phyloP scores from a whole-genome alignment of 2,329 filamentous ascomycete genomes.

The Fusarium kyushuense region DNA sequence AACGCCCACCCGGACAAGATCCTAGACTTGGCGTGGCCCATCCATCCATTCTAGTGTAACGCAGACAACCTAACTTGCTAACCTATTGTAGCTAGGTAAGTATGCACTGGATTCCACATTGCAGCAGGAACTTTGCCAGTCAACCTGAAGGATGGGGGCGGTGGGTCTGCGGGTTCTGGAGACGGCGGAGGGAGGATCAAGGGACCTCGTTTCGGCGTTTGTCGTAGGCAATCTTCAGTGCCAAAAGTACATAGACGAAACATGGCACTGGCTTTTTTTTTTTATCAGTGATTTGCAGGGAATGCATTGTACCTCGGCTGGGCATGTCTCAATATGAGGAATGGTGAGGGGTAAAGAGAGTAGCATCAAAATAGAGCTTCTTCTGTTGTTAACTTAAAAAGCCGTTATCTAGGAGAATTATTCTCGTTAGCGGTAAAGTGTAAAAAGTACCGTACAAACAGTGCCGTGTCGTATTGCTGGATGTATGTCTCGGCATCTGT shows the following conservation, averaged over 20 bases:
- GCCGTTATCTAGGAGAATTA: not conserved
- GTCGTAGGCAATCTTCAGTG: conserved; percentile 1
- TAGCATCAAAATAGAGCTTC: not conserved
- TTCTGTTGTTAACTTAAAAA: not conserved
- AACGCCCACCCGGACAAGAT: conserved; percentile 28
- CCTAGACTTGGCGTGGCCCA: conserved; percentile 33
- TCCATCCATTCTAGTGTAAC: conserved; percentile 7
- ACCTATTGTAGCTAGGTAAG: not conserved
- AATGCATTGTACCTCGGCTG: conserved; percentile 10
- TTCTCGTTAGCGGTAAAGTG: conserved; percentile 3
- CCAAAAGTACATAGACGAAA: not conserved
- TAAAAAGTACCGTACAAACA: not conserved
- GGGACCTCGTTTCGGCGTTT: conserved; percentile 5
- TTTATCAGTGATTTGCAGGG: conserved; percentile 2
- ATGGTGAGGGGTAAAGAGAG: conserved; percentile 11
- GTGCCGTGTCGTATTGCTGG: not conserved
- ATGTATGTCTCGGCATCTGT: conserved; percentile 19
- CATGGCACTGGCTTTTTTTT: conserved; percentile 9
- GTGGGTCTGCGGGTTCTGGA: conserved; percentile 11
- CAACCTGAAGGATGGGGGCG: conserved; percentile 35
- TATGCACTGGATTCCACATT: not conserved
- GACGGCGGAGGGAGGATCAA: conserved; percentile 21
- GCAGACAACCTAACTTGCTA: not conserved
- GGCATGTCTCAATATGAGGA: not conserved
- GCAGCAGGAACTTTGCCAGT: conserved; percentile 19